Evolutionary conservation across 352 stramenopile species (phyloP).

Genomic region (Elongisporangium anandrum): DNA sequence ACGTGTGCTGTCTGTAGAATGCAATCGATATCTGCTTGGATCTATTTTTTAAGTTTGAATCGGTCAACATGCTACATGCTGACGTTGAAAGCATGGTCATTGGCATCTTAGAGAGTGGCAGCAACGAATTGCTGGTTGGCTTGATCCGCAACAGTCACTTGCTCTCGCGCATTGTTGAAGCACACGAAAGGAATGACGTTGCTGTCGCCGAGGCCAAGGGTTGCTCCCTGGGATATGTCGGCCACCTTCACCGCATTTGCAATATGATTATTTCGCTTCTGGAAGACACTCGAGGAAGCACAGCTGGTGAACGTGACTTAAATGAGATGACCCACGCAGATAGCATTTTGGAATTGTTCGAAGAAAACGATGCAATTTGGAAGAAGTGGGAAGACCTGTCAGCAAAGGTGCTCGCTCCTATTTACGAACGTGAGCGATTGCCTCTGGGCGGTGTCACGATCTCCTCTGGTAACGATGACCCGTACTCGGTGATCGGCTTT

Average conservation of each 20-base stretch:
- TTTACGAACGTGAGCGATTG: conserved; percentile 77
- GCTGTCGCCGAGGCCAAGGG: conserved; percentile 48
- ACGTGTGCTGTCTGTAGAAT: conserved; percentile 15
- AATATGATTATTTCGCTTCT: conserved; percentile 83
- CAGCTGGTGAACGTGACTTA: conserved; percentile 52
- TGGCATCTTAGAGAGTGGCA: conserved; percentile 76
- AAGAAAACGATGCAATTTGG: conserved; percentile 72
- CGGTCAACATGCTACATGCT: conserved; percentile 84
- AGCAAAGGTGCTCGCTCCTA: conserved; percentile 54
- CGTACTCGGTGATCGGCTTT: conserved; percentile 74
- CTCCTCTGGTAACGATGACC: conserved; percentile 49
- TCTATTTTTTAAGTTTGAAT: conserved; percentile 87
- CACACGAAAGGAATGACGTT: conserved; percentile 75
- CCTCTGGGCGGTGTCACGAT: conserved; percentile 67
- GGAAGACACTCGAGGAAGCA: conserved; percentile 66
- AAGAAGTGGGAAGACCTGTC: conserved; percentile 78
- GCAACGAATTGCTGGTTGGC: conserved; percentile 61
- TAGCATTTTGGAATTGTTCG: conserved; percentile 72
- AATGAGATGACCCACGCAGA: conserved; percentile 87
- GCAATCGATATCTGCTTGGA: conserved; percentile 73
- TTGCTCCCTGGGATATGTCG: conserved; percentile 76
- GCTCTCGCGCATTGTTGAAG: conserved; percentile 68
- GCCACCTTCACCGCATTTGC: conserved; percentile 80
- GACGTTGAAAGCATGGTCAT: conserved; percentile 86
- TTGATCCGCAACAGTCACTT: conserved; percentile 76